phyloP scores from a whole-genome alignment of 2,329 filamentous ascomycete genomes.

The Talaromyces sp. region DNA sequence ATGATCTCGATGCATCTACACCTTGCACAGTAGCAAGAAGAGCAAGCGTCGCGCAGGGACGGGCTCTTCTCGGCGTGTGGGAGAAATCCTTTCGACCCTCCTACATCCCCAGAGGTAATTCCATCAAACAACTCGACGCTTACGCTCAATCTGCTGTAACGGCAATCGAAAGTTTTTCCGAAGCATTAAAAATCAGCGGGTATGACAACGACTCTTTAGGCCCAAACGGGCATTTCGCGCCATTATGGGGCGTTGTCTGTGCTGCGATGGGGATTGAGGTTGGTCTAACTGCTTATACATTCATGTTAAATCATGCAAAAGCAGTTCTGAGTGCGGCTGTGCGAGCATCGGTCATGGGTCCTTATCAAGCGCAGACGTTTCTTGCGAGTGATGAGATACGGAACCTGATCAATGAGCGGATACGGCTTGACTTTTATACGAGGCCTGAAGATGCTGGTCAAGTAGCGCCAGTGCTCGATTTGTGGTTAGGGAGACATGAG shows the following conservation, averaged over 20 bases:
- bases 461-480: slow-evolving; percentile 59
- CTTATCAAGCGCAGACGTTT: slow-evolving; percentile 61
- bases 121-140: not conserved
- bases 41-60: slow-evolving; percentile 59
- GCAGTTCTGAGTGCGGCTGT: slow-evolving; percentile 62
- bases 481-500: slow-evolving; percentile 65
- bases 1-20: slow-evolving; percentile 62
- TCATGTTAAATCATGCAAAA: slow-evolving; percentile 62
- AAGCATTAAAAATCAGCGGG: slow-evolving; percentile 35
- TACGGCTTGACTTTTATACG: slow-evolving; percentile 49
- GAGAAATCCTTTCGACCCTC: slow-evolving; percentile 50
- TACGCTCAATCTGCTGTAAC: slow-evolving; percentile 25
- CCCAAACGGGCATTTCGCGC: slow-evolving; percentile 56
- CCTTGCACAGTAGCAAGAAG: slow-evolving; percentile 61
- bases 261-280: slow-evolving; percentile 51
- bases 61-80: slow-evolving; percentile 60
- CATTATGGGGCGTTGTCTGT: slow-evolving; percentile 59
- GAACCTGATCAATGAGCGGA: slow-evolving; percentile 49
- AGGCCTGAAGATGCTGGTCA: slow-evolving; percentile 57
- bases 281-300: slow-evolving; percentile 57
- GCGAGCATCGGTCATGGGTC: slow-evolving; percentile 61
- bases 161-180: slow-evolving; percentile 38
- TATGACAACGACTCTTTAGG: slow-evolving; percentile 27
- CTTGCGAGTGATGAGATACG: slow-evolving; percentile 54
- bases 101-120: slow-evolving; percentile 23